Percentiles rank a stretch among this genome's conserved stretches.
Conservation (phyloP, 2,329 filamentous ascomycete species). For the Clarireedia monteithiana region DNA sequence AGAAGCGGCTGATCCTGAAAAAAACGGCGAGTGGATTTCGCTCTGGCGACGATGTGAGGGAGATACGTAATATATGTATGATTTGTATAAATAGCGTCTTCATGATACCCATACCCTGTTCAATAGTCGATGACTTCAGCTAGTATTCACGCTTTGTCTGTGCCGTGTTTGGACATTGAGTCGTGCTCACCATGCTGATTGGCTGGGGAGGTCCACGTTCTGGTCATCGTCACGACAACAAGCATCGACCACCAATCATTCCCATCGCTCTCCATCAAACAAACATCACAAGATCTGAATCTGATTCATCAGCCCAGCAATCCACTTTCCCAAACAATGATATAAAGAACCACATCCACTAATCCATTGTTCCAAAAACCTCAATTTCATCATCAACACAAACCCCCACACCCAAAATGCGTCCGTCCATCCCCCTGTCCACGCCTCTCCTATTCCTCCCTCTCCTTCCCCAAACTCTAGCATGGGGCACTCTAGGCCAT, state of each 20-base stretch:
- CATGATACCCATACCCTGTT: neutral
- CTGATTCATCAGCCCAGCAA: neutral
- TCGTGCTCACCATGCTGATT: neutral
- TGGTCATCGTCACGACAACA: neutral
- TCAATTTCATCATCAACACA: neutral
- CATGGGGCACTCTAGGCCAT: slow-evolving; percentile 46
- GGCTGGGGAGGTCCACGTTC: neutral
- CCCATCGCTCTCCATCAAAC: too few species aligned
- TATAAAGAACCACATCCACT: neutral
- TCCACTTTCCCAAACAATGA: neutral
- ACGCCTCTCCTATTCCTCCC: neutral
- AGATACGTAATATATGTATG: neutral
- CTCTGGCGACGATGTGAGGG: slow-evolving; percentile 15
- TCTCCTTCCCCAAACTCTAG: slow-evolving; percentile 9
- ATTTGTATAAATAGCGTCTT: neutral
- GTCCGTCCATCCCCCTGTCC: neutral
- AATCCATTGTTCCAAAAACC: neutral
- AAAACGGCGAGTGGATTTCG: slow-evolving; percentile 14
- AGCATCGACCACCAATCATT: neutral
- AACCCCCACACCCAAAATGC: neutral
- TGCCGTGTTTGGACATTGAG: neutral
- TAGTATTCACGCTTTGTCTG: neutral
- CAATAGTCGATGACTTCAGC: neutral
- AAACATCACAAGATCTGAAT: neutral
- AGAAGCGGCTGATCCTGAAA: slow-evolving; percentile 10